Evolutionary conservation across 352 stramenopile species (phyloP).

Genomic region (Pythium aphanidermatum): DNA sequence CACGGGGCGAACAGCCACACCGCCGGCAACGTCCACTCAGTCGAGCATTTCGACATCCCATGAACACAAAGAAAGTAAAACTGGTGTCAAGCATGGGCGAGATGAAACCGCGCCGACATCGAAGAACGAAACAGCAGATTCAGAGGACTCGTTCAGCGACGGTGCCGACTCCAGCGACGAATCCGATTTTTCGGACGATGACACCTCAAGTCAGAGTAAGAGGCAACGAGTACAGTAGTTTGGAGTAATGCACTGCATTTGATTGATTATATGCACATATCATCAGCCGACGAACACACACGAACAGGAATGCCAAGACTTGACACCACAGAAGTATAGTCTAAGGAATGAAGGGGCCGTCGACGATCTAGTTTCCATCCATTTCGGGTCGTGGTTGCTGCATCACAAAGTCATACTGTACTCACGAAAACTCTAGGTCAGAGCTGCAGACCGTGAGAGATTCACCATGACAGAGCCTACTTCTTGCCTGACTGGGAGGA

Average conservation of each 20-base stretch:
- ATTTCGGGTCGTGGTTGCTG: constrained; percentile 14
- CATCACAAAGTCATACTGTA: constrained; percentile 21
- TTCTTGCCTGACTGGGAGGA: constrained; percentile 31
- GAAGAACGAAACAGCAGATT: constrained; percentile 1
- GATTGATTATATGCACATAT: too few relatives aligned
- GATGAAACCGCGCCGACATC: too few relatives aligned
- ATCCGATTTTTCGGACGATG: constrained; percentile 21
- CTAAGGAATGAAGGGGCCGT: neutral
- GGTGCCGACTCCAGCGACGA: constrained; percentile 37
- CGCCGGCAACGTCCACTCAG: too few relatives aligned
- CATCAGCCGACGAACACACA: too few relatives aligned
- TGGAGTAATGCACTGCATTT: too few relatives aligned
- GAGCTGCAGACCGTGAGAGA: too few relatives aligned
- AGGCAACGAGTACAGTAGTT: constrained; percentile 1
- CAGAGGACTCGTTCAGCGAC: constrained; percentile 15
- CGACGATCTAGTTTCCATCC: neutral
- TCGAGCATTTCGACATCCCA: too few relatives aligned
- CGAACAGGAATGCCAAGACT: too few relatives aligned
- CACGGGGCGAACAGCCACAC: neutral
- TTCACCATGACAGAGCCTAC: constrained; percentile 6
- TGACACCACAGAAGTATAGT: neutral
- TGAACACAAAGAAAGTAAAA: too few relatives aligned
- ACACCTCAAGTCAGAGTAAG: constrained; percentile 7
- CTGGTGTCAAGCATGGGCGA: neutral
- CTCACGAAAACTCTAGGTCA: neutral